A percentile compares a stretch with the other conserved stretches of the same genome.
phyloP scores from a whole-genome alignment of 164 flowering plant species.

The Kingdonia uniflora region DNA sequence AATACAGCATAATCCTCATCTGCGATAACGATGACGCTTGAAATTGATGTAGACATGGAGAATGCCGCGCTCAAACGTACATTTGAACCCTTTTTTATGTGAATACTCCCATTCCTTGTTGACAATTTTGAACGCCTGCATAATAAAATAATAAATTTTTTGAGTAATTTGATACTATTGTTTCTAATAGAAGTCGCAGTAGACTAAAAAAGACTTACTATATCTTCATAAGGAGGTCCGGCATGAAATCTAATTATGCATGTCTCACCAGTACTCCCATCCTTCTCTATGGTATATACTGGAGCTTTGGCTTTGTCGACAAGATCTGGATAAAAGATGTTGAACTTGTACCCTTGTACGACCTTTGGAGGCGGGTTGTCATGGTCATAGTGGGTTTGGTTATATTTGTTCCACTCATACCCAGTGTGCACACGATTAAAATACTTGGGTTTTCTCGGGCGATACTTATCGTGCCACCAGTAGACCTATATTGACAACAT shows the following conservation, averaged over 20 bases:
- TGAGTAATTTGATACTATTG: no score
- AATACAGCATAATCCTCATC: slow-evolving; percentile 24
- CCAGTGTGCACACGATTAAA: slow-evolving; percentile 99
- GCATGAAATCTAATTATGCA: slow-evolving; percentile 93
- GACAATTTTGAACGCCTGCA: slow-evolving; percentile 82
- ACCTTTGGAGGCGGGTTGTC: slow-evolving; percentile 99
- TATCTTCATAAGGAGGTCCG: slow-evolving; percentile 98
- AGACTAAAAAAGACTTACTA: slow-evolving; percentile 39
- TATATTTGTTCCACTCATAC: slow-evolving; percentile 99
- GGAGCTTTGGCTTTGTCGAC: slow-evolving; percentile 94
- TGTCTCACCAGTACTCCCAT: slow-evolving; percentile 78
- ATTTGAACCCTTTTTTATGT: slow-evolving; percentile 95
- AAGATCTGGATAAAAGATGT: slow-evolving; percentile 95
- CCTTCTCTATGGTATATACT: slow-evolving; percentile 72
- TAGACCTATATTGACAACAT: slow-evolving; percentile 55
- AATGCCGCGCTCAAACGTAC: slow-evolving; percentile 95
- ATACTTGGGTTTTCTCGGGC: slow-evolving; percentile 97
- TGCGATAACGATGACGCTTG: slow-evolving; percentile 82
- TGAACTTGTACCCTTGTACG: slow-evolving; percentile 96
- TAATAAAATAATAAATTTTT: background rate
- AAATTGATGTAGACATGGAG: slow-evolving; percentile 94
- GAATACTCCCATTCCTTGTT: slow-evolving; percentile 99
- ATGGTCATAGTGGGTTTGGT: slow-evolving; percentile 98
- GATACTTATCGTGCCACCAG: slow-evolving; percentile 99
- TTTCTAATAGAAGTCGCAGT: no score